These are phyloP conservation scores for Colletotrichum lupini DNA, from an alignment of 2,329 filamentous ascomycete species.

Conservation along the genomic window DNA sequence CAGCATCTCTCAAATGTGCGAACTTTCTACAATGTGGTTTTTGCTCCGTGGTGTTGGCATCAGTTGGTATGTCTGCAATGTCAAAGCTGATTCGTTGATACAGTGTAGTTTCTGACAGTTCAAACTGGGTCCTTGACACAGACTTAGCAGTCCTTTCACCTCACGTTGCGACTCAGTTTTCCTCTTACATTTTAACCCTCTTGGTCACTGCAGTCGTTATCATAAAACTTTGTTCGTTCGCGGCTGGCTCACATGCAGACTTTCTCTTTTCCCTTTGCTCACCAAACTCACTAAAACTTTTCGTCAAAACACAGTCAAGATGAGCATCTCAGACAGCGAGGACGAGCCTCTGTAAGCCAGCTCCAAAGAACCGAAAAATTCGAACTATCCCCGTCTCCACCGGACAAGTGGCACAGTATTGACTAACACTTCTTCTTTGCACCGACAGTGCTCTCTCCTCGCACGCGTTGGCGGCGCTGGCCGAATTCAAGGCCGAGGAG, in stretches of 20 bases:
- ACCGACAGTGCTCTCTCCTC: slow-evolving; percentile 70
- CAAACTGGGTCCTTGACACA: slow-evolving; percentile 21
- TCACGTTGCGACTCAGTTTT: slow-evolving; percentile 3
- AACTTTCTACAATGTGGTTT: not conserved
- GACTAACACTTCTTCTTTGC: not conserved
- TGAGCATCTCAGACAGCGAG: slow-evolving; percentile 46
- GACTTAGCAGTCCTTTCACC: not conserved
- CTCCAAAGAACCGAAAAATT: not conserved
- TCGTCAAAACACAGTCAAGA: not conserved
- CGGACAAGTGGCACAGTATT: not conserved
- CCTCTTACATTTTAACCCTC: not conserved
- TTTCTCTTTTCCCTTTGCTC: no score
- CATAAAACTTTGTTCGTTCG: not conserved
- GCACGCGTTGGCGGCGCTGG: slow-evolving; percentile 74
- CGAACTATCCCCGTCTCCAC: not conserved
- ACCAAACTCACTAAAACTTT: no score
- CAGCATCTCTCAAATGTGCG: not conserved
- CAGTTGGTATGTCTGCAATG: not conserved
- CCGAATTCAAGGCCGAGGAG: slow-evolving; percentile 79
- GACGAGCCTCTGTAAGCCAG: slow-evolving; percentile 61
- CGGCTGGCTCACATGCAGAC: not conserved
- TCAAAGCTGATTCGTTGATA: slow-evolving; percentile 24
- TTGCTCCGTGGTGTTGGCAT: not conserved
- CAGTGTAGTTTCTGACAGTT: not conserved
- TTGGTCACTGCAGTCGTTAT: not conserved